Evolutionary conservation across 2,329 filamentous ascomycete species (phyloP).

Genomic region (Verticillium albo-atrum): DNA sequence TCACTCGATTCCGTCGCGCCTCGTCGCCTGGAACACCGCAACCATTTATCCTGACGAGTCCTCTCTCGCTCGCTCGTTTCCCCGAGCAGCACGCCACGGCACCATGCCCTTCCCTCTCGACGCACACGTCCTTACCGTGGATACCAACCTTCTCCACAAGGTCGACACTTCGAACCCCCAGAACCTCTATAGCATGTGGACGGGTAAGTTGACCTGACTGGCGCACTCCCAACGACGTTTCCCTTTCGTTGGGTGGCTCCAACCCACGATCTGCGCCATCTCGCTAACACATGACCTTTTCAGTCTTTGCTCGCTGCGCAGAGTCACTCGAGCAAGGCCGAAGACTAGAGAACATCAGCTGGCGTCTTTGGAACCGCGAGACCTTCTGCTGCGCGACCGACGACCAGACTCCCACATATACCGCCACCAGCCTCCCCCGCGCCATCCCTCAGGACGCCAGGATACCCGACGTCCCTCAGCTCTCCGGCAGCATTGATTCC

Average conservation of each 20-base stretch:
- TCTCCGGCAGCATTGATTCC: constrained; percentile 76
- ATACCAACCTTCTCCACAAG: constrained; percentile 87
- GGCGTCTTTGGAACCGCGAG: constrained; percentile 92
- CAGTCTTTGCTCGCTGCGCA: constrained; percentile 92
- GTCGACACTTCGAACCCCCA: constrained; percentile 91
- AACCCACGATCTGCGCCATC: constrained; percentile 2
- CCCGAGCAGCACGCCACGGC: constrained; percentile 27
- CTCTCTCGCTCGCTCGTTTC: background rate
- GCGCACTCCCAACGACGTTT: background rate
- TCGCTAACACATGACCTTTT: constrained; percentile 2
- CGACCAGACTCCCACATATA: constrained; percentile 41
- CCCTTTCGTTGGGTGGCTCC: background rate
- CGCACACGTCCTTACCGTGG: constrained; percentile 84
- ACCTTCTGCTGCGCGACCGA: constrained; percentile 78
- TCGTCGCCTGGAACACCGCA: constrained; percentile 15
- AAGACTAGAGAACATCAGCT: constrained; percentile 90
- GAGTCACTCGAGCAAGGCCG: constrained; percentile 91
- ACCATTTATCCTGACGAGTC: constrained; percentile 12
- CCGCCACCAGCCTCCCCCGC: constrained; percentile 40
- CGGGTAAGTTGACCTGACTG: constrained; percentile 58
- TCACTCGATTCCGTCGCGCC: background rate
- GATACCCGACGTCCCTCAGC: constrained; percentile 58
- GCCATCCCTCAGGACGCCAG: constrained; percentile 39
- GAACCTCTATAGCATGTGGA: constrained; percentile 96
- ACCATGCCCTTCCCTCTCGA: constrained; percentile 80